These are phyloP conservation scores for Gliomastix tumulicola DNA, from an alignment of 2,329 filamentous ascomycete genomes.

Conservation along the genomic window DNA sequence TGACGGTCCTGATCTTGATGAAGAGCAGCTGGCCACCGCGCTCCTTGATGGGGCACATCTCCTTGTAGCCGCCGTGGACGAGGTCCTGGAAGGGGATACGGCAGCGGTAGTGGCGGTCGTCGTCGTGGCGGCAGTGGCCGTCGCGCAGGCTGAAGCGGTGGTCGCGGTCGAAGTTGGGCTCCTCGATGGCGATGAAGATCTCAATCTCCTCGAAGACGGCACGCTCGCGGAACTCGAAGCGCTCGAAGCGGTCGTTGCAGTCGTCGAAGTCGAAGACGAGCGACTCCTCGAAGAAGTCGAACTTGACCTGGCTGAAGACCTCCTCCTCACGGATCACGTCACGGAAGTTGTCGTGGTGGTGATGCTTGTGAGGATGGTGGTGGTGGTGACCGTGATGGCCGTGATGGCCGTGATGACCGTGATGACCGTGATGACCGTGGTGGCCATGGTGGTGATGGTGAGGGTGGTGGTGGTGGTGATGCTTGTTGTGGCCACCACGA, in stretches of 20 bases:
- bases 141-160: slow-evolving; percentile 2
- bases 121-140: slow-evolving; percentile 1
- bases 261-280: slow-evolving; percentile 7
- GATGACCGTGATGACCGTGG: not conserved
- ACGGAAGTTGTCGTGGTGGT: slow-evolving; percentile 5
- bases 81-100: slow-evolving; percentile 2
- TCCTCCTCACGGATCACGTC: slow-evolving; percentile 1
- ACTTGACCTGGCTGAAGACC: slow-evolving; percentile 2
- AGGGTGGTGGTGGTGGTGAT: not conserved
- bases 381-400: not conserved
- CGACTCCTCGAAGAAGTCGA: slow-evolving; percentile 4
- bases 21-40: not conserved
- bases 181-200: slow-evolving; percentile 2
- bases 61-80: slow-evolving; percentile 1
- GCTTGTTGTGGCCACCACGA: not conserved
- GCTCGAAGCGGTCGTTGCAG: not conserved
- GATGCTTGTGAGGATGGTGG: not conserved
- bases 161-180: slow-evolving; percentile 1
- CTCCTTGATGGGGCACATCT: slow-evolving; percentile 1
- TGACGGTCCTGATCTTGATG: slow-evolving; percentile 2
- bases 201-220: slow-evolving; percentile 5
- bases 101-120: slow-evolving; percentile 3
- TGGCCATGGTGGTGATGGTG: not conserved
- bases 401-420: not conserved
- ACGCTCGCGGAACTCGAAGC: slow-evolving; percentile 1